These are phyloP conservation scores for Cercophora newfieldiana DNA, from an alignment of 495 filamentous ascomycete species.

Conservation along the genomic window DNA sequence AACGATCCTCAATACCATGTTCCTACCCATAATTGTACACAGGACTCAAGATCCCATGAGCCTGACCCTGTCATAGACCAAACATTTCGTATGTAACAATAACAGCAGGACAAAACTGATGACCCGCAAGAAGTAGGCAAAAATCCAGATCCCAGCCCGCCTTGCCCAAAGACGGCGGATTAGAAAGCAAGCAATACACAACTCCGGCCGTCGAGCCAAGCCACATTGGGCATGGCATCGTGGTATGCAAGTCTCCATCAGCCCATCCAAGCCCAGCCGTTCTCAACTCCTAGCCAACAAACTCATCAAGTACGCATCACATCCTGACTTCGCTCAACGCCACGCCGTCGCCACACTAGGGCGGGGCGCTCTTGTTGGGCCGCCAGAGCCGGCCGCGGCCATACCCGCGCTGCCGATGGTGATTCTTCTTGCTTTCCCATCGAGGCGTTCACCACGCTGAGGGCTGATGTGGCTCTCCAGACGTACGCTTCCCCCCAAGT, in stretches of 20 bases:
- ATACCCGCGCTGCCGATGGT: slow-evolving; percentile 30
- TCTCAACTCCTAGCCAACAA: neutral
- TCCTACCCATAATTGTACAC: neutral
- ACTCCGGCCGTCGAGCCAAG: neutral
- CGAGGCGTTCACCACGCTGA: slow-evolving; percentile 5
- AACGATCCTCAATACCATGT: neutral
- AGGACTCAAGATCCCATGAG: neutral
- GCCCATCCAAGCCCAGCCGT: neutral
- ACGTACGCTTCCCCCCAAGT: neutral
- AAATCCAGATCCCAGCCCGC: neutral
- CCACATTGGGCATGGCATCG: neutral
- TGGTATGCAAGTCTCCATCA: neutral
- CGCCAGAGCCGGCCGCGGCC: neutral
- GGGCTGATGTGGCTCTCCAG: neutral
- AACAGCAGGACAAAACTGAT: neutral
- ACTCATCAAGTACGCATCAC: neutral
- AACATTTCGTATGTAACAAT: neutral
- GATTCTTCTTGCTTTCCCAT: slow-evolving; percentile 36
- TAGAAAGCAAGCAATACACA: neutral
- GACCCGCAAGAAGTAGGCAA: neutral
- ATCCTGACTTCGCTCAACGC: neutral
- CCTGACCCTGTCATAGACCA: neutral
- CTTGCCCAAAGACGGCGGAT: neutral
- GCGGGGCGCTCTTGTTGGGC: neutral
- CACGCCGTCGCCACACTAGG: slow-evolving; percentile 5